Base-by-base conservation (phyloP, 371 early-diverging fungal species). In the Mycotypha africana region DNA sequence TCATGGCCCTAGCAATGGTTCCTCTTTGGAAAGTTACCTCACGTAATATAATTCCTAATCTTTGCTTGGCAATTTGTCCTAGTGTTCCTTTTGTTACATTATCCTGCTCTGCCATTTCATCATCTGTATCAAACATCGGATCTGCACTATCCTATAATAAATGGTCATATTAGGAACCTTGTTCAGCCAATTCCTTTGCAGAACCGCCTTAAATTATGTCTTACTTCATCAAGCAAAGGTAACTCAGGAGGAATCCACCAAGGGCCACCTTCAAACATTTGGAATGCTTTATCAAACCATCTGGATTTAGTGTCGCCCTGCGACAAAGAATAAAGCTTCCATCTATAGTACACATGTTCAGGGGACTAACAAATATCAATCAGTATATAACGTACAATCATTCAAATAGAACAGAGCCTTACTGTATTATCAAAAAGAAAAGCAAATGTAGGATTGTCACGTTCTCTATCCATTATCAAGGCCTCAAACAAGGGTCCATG, bases 261-360 rank as follows among this genome's bases (percentile, higher is more conserved):
- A 6, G 90, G 82, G 0, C 91, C 93, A 16, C 78, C 81, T 48
- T 87, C 86, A 47, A 86, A 86, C 93, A 96, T 94, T 19, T 81
- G 76, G 60, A 96, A 94, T 11, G 93, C 81, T 35, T 86, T 81
- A 15, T 78, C 75, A 17, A 73, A 70, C 97, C 95, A 95, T 14
- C 65, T 57, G 24, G 64, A 57, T 49, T 66, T 78, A 1, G 80
- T 68, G 47, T 96, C 97, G 14, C 93, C 93, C 53, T 92, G 90
- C 48, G 86, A 65, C n/a, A 93, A 65, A 11, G 95, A 93, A 59
- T 79, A 93, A 26, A 94, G 58, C 45, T 84, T 88, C 95, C 97
- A 95, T 16, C 92, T 80, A 64, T 96, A 96, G 45, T 95, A 95
- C 4, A 80, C 60, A 46, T 95, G 95, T 34, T 91, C 90, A 23